Evolutionary conservation across 345 rosid species (phyloP).

Genomic region (Iberis pinnata): DNA sequence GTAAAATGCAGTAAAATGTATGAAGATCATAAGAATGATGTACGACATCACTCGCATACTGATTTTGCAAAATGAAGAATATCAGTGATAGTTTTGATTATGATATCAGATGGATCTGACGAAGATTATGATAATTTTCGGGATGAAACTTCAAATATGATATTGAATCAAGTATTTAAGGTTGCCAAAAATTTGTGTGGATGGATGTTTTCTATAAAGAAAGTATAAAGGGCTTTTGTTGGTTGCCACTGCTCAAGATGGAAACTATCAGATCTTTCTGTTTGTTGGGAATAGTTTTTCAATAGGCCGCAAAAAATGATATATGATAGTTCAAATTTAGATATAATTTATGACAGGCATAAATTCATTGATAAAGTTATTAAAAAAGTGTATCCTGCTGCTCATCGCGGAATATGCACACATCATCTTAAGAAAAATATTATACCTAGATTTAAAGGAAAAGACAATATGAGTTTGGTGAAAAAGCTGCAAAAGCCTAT

Average conservation of each 20-base stretch:
- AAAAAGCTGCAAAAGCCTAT: not conserved
- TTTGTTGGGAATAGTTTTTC: constrained; percentile 2
- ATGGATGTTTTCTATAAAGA: not conserved
- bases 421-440: not conserved
- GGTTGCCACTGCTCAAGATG: not conserved
- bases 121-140: too few species aligned
- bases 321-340: not conserved
- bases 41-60: too few species aligned
- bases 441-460: not conserved
- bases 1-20: too few species aligned
- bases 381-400: not conserved
- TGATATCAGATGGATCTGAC: too few species aligned
- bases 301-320: not conserved
- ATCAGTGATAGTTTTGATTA: too few species aligned
- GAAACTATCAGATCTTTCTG: not conserved
- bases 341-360: not conserved
- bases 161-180: too few species aligned
- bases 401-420: constrained; percentile 2
- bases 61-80: too few species aligned
- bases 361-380: not conserved
- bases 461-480: not conserved
- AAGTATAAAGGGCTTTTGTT: not conserved
- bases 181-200: too few species aligned
- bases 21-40: too few species aligned
- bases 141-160: too few species aligned